A percentile compares a stretch with the other conserved stretches of the same genome.
Evolutionary conservation across 2,329 filamentous ascomycete species (phyloP).

Genomic region (Graphium sp.): DNA sequence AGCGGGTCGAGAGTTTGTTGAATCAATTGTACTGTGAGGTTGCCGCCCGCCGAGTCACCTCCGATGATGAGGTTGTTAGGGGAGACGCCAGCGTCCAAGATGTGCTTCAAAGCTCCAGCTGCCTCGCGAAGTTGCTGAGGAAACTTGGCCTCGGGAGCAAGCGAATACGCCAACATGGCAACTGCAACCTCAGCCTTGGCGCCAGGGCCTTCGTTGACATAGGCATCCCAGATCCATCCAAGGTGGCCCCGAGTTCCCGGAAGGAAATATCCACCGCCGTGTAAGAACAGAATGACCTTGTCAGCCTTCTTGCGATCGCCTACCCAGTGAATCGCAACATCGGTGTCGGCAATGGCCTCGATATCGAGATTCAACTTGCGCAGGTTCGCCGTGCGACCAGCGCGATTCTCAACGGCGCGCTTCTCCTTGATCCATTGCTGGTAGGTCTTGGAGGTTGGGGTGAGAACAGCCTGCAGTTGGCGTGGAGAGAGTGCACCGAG

Average conservation of each 20-base stretch:
- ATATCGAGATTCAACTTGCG: constrained; percentile 3
- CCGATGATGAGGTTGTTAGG: constrained; percentile 16
- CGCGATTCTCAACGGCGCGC: no score
- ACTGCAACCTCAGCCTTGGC: constrained; percentile 12
- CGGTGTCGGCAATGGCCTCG: constrained; percentile 4
- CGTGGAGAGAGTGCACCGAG: no score
- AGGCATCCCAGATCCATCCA: constrained; percentile 12
- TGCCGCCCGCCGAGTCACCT: constrained; percentile 19
- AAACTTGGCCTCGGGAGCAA: constrained; percentile 12
- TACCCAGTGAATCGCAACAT: constrained; percentile 11
- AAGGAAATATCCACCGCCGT: constrained; percentile 12
- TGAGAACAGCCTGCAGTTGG: no score
- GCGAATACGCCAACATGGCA: constrained; percentile 16
- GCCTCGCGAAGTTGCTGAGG: constrained; percentile 16
- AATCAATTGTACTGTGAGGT: constrained; percentile 15
- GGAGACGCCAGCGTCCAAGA: constrained; percentile 12
- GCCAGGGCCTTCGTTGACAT: constrained; percentile 8
- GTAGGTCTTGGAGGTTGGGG: no score
- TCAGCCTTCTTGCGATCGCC: constrained; percentile 10
- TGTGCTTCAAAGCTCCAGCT: constrained; percentile 12
- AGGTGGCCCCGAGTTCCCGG: constrained; percentile 10
- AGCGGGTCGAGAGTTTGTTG: constrained; percentile 15
- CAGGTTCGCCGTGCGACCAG: no score
- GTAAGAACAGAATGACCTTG: constrained; percentile 13
- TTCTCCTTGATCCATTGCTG: no score